Evolutionary conservation across 805 yeast species (phyloP), one percentile per base, ranked within the genome.

Genomic region (Candida taoyuanica): DNA sequence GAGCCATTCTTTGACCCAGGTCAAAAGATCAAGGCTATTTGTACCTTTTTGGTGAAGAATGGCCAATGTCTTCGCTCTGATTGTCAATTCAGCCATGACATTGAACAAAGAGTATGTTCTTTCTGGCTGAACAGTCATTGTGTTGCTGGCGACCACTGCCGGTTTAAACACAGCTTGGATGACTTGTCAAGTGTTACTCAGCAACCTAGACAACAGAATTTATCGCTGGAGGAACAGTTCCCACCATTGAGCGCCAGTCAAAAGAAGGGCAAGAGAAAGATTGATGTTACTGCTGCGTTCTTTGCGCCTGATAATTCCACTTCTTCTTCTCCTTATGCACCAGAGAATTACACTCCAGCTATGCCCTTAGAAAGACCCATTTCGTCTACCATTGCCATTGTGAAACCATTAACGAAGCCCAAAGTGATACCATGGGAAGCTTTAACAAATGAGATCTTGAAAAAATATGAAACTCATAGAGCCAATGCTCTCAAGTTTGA

Each of bases 61-160:
- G 76, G 76, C 2, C 53, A 56, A 15, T 71, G 76, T 37, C 48
- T 66, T 11, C 60, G 74, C 12, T 46, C 63, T 5, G 74, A 70
- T 42, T 71, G 76, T 52, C 60, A 60, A 41, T 71, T 68, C 39
- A 58, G 69, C 36, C 76, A 71, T 48, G 74, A 71, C 40, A 34
- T 69, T 21, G 53, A 65, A 2, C 48, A 58, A n/a, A 52, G 68
- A 17, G 60, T 66, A 7, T 71, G 76, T 40, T 56, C 71, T 20
- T 71, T 64, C 48, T 71, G 76, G 76, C 51, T 71, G 6, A 64
- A 62, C 26, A 70, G 71, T 2, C 52, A 55, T 9, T 71, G 76
- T 43, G 34, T 64, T 5, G 68, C 70, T 6, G 74, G 73, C 8
- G 63, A 59, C 8, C 38, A 42, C 3, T 71, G 76, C 47, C 48